Conservation (phyloP, 805 yeast species). For the Suhomyces prunicola region DNA sequence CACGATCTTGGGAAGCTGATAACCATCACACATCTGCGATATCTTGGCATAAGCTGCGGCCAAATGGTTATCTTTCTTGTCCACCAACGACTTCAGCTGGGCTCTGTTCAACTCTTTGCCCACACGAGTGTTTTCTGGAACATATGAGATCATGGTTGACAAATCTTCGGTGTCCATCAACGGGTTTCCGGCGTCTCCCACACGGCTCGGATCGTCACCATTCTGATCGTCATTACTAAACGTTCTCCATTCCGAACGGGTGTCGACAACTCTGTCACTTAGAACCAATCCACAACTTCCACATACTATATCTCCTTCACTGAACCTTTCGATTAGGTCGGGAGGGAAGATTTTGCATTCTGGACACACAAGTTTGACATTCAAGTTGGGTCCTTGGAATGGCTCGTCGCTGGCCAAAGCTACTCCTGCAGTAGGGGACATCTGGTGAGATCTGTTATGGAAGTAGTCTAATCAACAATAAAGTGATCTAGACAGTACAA, state of each 20-base stretch:
- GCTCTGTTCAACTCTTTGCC: constrained; percentile 92
- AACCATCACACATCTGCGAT: constrained; percentile 96
- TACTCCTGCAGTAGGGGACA: background rate
- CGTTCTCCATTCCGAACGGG: constrained; percentile 98
- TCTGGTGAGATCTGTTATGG: background rate
- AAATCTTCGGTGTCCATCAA: constrained; percentile 86
- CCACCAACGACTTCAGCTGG: constrained; percentile 81
- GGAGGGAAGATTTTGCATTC: constrained; percentile 97
- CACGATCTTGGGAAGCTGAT: constrained; percentile 88
- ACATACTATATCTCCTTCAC: constrained; percentile 98
- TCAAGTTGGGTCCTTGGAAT: constrained; percentile 68
- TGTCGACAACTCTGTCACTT: constrained; percentile 88
- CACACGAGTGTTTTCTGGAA: constrained; percentile 76
- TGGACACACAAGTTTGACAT: constrained; percentile 88
- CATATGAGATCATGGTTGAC: constrained; percentile 86
- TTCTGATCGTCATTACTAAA: constrained; percentile 97
- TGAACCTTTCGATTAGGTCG: constrained; percentile 87
- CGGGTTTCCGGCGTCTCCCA: constrained; percentile 95
- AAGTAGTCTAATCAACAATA: background rate
- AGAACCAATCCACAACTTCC: constrained; percentile 94
- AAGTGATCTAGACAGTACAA: constrained; percentile 1
- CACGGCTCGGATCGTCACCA: constrained; percentile 98
- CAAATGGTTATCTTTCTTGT: constrained; percentile 81
- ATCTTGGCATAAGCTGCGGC: constrained; percentile 88
- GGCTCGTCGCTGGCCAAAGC: constrained; percentile 1